Base-by-base conservation (phyloP, 768 basidiomycete genomes). In the Strobilomyces confusus region DNA sequence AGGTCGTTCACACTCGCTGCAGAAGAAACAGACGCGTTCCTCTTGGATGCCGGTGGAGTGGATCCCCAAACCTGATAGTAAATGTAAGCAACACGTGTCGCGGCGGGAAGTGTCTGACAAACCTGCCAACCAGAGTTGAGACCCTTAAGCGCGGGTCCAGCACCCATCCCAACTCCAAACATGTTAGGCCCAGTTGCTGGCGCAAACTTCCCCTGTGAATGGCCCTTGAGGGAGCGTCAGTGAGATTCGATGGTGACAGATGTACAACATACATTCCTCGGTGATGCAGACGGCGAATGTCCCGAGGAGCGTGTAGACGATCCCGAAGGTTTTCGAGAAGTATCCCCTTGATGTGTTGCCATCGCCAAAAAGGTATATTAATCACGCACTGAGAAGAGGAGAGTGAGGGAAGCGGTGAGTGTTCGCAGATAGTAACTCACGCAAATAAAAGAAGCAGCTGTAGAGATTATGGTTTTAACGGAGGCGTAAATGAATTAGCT, bases 121-220 rank as follows among this genome's bases (percentile, higher is more conserved):
- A 81, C 86, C 80, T 86, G 83, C 86, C 86, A 87, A 41, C 84
- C 81, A 46, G 82, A 72, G 66, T 77, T 81, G 38, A 83, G 73
- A 29, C 71, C 67, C 63, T 83, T 83, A 51, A 83, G 71, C 14
- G 75, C 69, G 26, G 67, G 75, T 1, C 75, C 63, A n/a, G 77
- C 70, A 42, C 74, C 69, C 67, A 82, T 76, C 13, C 76, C 76
- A 20, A 80, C 76, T 38, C 74, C 77, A 60, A 84, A 78, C 72
- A 83, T 77, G 58, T 77, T 81, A 32, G 66, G 67, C 12, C 77
- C 61, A 29, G 72, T 52, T 37, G 72, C 63, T 20, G 75, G 69
- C 13, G 75, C 70, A 55, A 79, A 65, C 61, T 77, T 82, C 59
- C 77, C 73, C 61, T 80, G 76, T 5, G 73, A 58, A 56, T 76